Percentiles rank a stretch among this genome's conserved stretches.
Evolutionary conservation across 345 rosid species (phyloP).

Genomic region (Euphorbia tirucalli): DNA sequence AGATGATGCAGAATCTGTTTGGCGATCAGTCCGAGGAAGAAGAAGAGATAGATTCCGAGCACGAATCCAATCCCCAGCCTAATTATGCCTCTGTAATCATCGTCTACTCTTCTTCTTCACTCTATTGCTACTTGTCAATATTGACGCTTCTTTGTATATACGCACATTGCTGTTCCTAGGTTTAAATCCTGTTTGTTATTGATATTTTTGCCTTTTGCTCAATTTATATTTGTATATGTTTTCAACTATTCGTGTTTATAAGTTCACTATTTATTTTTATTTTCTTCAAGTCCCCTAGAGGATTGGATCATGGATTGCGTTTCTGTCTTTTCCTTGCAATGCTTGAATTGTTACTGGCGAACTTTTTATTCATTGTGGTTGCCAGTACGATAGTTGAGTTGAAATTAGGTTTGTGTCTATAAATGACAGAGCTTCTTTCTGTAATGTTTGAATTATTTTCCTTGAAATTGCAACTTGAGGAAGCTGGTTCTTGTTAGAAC

Average conservation of each 20-base stretch:
- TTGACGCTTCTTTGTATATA: neutral
- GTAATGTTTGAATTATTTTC: neutral
- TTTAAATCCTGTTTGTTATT: neutral
- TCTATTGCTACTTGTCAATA: neutral
- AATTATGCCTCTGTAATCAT: conserved; percentile 63
- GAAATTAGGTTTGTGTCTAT: neutral
- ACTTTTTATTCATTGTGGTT: neutral
- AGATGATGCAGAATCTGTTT: conserved; percentile 97
- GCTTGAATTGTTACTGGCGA: neutral
- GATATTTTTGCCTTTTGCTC: neutral
- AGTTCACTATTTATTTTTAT: neutral
- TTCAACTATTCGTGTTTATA: neutral
- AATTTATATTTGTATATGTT: neutral
- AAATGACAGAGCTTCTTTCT: neutral
- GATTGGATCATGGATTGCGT: neutral
- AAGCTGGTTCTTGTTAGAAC: neutral
- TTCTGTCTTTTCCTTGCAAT: neutral
- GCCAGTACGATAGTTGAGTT: neutral
- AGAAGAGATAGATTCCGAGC: conserved; percentile 91
- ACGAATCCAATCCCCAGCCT: conserved; percentile 92
- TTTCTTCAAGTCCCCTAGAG: neutral
- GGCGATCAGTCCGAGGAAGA: conserved; percentile 97
- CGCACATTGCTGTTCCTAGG: neutral
- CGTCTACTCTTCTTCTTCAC: neutral
- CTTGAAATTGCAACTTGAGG: neutral